A percentile compares a stretch with the other conserved stretches of the same genome.
These are phyloP conservation scores for Globisporangium paddicum DNA, from an alignment of 352 stramenopile genomes.

Conservation along the genomic window DNA sequence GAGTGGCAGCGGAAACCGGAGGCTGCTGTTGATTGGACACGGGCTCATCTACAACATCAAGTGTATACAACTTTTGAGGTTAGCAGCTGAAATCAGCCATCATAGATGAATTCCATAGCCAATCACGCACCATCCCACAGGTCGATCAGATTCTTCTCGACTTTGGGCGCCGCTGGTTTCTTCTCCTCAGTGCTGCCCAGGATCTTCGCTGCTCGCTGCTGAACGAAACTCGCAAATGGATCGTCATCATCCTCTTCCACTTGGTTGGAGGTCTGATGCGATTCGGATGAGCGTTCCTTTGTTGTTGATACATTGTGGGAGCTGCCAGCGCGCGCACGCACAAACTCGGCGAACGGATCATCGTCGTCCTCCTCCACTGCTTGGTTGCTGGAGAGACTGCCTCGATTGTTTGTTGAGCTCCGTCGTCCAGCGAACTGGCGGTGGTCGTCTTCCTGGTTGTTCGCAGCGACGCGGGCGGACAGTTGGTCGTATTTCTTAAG, in stretches of 20 bases:
- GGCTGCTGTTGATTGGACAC: background rate
- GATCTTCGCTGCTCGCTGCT: slow-evolving; percentile 42
- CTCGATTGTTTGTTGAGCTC: background rate
- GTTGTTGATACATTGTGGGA: slow-evolving; percentile 17
- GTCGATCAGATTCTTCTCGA: slow-evolving; percentile 54
- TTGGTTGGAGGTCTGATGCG: slow-evolving; percentile 3
- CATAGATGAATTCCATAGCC: no score
- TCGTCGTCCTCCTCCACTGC: slow-evolving; percentile 26
- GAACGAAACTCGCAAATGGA: slow-evolving; percentile 59
- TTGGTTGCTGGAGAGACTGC: slow-evolving; percentile 23
- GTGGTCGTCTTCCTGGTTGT: slow-evolving; percentile 19
- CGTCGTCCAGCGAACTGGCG: background rate
- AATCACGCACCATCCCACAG: slow-evolving; percentile 49
- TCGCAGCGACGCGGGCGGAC: slow-evolving; percentile 12
- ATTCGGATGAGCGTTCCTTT: background rate
- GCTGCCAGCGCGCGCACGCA: slow-evolving; percentile 30
- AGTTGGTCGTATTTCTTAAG: slow-evolving; percentile 57
- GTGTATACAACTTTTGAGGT: no score
- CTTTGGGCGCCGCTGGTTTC: slow-evolving; percentile 12
- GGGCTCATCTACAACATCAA: slow-evolving; percentile 21
- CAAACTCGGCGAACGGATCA: slow-evolving; percentile 63
- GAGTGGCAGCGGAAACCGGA: background rate
- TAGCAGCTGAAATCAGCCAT: no score
- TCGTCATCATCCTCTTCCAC: slow-evolving; percentile 30
- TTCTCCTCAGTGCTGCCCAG: slow-evolving; percentile 17